phyloP scores from a whole-genome alignment of 371 early-diverging fungal genomes.

The Mucor lusitanicus region DNA sequence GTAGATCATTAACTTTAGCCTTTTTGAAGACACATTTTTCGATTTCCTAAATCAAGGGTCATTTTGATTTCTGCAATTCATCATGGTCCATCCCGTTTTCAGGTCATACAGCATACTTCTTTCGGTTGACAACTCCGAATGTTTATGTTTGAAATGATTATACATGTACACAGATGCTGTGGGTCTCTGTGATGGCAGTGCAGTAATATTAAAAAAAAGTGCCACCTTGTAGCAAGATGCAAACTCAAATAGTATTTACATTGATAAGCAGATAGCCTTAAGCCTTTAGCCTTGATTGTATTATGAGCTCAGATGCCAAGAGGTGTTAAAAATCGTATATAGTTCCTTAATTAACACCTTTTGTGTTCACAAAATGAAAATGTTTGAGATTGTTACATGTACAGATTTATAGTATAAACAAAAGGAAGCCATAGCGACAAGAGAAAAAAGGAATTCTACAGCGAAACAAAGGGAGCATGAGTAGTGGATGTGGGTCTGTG shows the following conservation, averaged over 20 bases:
- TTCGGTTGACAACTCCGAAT: conserved; percentile 1
- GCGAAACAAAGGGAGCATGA: not conserved
- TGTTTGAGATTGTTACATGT: not conserved
- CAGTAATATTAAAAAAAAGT: no score
- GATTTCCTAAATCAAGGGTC: not conserved
- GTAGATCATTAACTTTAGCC: not conserved
- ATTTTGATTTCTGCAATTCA: not conserved
- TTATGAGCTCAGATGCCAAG: conserved; percentile 3
- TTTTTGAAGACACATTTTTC: not conserved
- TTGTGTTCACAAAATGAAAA: not conserved
- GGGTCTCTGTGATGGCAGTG: not conserved
- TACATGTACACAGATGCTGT: not conserved
- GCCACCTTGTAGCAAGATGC: no score
- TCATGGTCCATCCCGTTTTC: not conserved
- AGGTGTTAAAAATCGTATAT: not conserved
- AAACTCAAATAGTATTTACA: not conserved
- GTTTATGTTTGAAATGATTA: not conserved
- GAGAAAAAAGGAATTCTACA: not conserved
- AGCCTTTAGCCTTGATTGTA: not conserved
- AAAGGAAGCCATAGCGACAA: not conserved
- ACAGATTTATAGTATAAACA: not conserved
- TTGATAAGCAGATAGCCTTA: not conserved
- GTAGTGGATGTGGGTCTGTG: not conserved
- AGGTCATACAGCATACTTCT: not conserved
- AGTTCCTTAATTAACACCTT: not conserved